phyloP scores from a whole-genome alignment of 2,329 filamentous ascomycete species.

The Alternaria burnsii region DNA sequence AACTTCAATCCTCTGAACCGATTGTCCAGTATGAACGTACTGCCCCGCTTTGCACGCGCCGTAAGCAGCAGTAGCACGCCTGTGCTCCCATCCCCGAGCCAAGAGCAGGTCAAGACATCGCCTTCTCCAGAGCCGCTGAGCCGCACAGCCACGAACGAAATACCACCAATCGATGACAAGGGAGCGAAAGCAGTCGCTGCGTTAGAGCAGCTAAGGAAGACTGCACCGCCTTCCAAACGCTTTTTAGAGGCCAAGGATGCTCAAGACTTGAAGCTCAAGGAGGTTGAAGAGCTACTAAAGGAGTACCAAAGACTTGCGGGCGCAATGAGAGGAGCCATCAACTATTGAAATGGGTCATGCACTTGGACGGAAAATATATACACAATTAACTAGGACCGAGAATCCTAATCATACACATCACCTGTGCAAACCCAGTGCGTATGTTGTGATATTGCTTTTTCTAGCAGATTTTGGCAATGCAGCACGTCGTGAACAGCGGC shows the following conservation, averaged over 20 bases:
- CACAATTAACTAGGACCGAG: not conserved
- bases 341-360: conserved; percentile 31
- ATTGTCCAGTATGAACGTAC: conserved; percentile 75
- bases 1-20: conserved; percentile 84
- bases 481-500: not conserved
- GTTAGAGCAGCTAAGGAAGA: conserved; percentile 56
- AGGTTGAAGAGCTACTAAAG: conserved; percentile 58
- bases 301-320: conserved; percentile 56
- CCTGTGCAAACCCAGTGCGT: not conserved
- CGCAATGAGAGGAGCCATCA: conserved; percentile 55
- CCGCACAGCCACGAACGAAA: conserved; percentile 32
- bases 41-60: conserved; percentile 76
- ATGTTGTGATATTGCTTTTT: not conserved
- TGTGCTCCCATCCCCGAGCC: conserved; percentile 50
- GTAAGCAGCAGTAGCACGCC: conserved; percentile 54
- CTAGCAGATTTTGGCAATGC: not conserved
- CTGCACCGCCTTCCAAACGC: conserved; percentile 56
- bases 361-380: not conserved
- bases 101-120: conserved; percentile 39
- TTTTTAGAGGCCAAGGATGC: conserved; percentile 59
- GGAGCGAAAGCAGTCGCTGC: conserved; percentile 54
- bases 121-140: conserved; percentile 30
- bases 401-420: not conserved
- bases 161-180: conserved; percentile 38
- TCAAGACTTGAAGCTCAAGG: conserved; percentile 56